Base-by-base conservation (phyloP, 164 flowering plant species). In the Hamamelis virginiana region DNA sequence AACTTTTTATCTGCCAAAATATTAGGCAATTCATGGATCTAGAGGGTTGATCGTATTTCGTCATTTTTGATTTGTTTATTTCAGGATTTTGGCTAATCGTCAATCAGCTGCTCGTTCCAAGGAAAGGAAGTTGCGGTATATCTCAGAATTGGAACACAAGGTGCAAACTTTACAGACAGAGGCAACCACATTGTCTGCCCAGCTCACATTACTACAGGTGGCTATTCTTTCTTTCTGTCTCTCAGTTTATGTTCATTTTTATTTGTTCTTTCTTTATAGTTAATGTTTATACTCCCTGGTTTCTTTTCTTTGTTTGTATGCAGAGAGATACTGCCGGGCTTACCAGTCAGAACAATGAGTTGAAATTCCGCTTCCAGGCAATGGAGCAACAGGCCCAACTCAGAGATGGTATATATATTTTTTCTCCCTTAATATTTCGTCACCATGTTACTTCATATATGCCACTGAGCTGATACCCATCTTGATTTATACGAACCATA, bases 371-470 rank as follows among this genome's bases (percentile, higher is more conserved):
- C 50, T 80, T 87, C 67, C 88, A 87, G 74, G 84, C 91, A 51
- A 78, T 87, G 87, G 88, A 87, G 67, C 87, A 83, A 59, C 88
- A 87, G 69, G 91, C 87, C 41, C 85, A 87, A 45, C 85, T 85
- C 16, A 75, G 85, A 78, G 89, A 86, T 72, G 89, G 89, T 85
- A 82, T 16, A 57, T 21, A 45, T 46, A 9, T 27, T 33, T 55
- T 26, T 45, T 48, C 26, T 9, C 13, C n/a, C 5, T 0, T 55
- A 4, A 19, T 19, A 10, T 22, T 55, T 55, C 26, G 19, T 19
- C n/a, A 22, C 26, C 8, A 26, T 26, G 4, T 8, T 57, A 28
- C 13, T 16, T 25, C 26, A 33, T 46, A 46, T 47, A 64, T 25
- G 27, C 41, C 13, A 13, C 13, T 47, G 15, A 14, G 18, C 21